Conservation (phyloP, 352 stramenopile species). For the Phytophthora aleatoria region DNA sequence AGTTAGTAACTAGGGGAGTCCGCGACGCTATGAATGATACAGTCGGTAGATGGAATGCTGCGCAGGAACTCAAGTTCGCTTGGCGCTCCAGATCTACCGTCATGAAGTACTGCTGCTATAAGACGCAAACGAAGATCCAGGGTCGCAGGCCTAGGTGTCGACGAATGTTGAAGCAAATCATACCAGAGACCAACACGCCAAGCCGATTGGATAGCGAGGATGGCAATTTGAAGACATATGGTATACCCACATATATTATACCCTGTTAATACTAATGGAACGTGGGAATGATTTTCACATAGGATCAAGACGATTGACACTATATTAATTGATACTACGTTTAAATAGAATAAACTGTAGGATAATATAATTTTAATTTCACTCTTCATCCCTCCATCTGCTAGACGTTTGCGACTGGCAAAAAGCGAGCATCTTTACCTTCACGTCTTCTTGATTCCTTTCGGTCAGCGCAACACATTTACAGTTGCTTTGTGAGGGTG, state of each 20-base stretch:
- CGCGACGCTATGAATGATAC: background rate
- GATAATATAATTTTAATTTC: background rate
- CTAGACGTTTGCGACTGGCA: conserved; percentile 18
- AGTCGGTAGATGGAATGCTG: background rate
- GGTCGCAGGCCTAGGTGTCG: background rate
- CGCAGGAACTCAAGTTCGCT: background rate
- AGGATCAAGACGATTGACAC: background rate
- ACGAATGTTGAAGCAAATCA: conserved; percentile 22
- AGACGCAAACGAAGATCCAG: background rate
- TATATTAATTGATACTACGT: background rate
- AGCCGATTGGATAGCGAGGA: too few relatives aligned
- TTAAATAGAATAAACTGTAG: background rate
- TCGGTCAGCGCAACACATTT: background rate
- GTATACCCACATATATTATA: conserved; percentile 1
- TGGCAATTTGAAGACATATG: conserved; percentile 9
- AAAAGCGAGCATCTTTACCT: conserved; percentile 15
- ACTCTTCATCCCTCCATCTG: background rate
- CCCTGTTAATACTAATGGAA: background rate
- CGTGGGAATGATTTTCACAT: background rate
- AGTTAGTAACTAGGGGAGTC: conserved; percentile 11
- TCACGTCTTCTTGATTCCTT: background rate
- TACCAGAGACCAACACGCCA: conserved; percentile 8
- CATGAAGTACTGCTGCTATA: background rate
- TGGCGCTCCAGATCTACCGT: background rate
- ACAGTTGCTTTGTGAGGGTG: background rate